Evolutionary conservation across 2,329 filamentous ascomycete species (phyloP).

Genomic region (Alternaria sp.): DNA sequence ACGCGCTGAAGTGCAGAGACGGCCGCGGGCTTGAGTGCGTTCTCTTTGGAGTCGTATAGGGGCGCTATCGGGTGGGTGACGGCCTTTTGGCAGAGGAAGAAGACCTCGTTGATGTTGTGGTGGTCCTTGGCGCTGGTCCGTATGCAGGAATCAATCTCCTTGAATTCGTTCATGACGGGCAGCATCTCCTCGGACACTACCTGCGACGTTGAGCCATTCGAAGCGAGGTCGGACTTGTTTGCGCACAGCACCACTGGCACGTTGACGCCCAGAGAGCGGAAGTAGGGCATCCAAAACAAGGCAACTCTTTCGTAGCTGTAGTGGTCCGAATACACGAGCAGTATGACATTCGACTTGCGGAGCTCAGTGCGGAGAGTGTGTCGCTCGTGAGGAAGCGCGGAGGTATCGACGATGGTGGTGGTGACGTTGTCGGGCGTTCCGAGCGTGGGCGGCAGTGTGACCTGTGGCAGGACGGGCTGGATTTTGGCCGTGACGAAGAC

Average conservation of each 20-base stretch:
- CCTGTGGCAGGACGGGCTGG: slow-evolving; percentile 90
- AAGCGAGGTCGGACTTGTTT: slow-evolving; percentile 92
- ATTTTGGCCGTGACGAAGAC: slow-evolving; percentile 96
- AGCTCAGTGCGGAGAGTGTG: slow-evolving; percentile 91
- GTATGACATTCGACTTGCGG: slow-evolving; percentile 94
- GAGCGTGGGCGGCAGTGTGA: slow-evolving; percentile 91
- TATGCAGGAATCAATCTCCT: slow-evolving; percentile 98
- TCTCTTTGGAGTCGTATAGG: slow-evolving; percentile 94
- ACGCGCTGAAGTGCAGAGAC: slow-evolving; percentile 86
- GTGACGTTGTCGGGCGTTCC: slow-evolving; percentile 96
- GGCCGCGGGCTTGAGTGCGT: slow-evolving; percentile 83
- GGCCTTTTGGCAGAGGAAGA: slow-evolving; percentile 97
- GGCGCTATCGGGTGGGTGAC: slow-evolving; percentile 97
- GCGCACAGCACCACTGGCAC: slow-evolving; percentile 96
- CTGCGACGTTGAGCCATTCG: slow-evolving; percentile 78
- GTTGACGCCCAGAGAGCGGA: slow-evolving; percentile 96
- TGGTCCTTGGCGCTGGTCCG: slow-evolving; percentile 91
- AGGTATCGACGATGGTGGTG: slow-evolving; percentile 97
- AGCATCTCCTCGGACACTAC: slow-evolving; percentile 97
- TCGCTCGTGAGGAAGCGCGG: slow-evolving; percentile 90
- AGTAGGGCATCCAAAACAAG: slow-evolving; percentile 98
- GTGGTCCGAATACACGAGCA: slow-evolving; percentile 96
- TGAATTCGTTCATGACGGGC: slow-evolving; percentile 97
- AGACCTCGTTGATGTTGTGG: slow-evolving; percentile 90
- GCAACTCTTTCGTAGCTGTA: slow-evolving; percentile 98